A percentile compares a stretch with the other conserved stretches of the same genome.
Evolutionary conservation across 2,329 filamentous ascomycete species (phyloP).

Genomic region (Fusarium sp.): DNA sequence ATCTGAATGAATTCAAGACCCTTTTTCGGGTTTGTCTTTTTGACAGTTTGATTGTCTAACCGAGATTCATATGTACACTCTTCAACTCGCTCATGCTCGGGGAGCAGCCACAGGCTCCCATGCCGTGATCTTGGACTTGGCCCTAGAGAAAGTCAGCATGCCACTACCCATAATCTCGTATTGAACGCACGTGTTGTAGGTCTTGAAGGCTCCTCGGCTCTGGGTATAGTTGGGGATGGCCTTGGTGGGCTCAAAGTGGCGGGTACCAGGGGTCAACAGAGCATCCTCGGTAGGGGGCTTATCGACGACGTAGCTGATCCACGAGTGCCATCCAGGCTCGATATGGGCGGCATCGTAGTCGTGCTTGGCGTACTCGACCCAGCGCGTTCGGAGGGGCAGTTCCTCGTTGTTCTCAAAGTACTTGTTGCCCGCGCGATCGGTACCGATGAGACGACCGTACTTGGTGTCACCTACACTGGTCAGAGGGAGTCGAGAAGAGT

Average conservation of each 20-base stretch:
- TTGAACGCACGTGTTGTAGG: constrained; percentile 91
- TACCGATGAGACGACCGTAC: constrained; percentile 85
- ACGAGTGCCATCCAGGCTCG: constrained; percentile 97
- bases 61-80: constrained; percentile 48
- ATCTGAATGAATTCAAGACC: constrained; percentile 26
- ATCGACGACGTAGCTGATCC: constrained; percentile 95
- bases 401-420: constrained; percentile 97
- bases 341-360: constrained; percentile 87
- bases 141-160: constrained; percentile 51
- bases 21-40: constrained; percentile 19
- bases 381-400: constrained; percentile 93
- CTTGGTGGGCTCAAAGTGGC: constrained; percentile 81
- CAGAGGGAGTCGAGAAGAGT: constrained; percentile 2
- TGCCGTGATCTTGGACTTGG: constrained; percentile 64
- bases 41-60: constrained; percentile 34
- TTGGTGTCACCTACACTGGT: constrained; percentile 88
- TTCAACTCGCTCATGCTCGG: constrained; percentile 44
- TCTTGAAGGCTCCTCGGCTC: constrained; percentile 84
- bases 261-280: constrained; percentile 73
- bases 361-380: constrained; percentile 95
- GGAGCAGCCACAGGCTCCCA: constrained; percentile 63
- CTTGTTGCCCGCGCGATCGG: constrained; percentile 95
- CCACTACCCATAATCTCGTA: neutral
- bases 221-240: constrained; percentile 81
- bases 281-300: constrained; percentile 84